Evolutionary conservation across 2,329 filamentous ascomycete genomes (phyloP).

Genomic region (Fusarium praegraminearum): DNA sequence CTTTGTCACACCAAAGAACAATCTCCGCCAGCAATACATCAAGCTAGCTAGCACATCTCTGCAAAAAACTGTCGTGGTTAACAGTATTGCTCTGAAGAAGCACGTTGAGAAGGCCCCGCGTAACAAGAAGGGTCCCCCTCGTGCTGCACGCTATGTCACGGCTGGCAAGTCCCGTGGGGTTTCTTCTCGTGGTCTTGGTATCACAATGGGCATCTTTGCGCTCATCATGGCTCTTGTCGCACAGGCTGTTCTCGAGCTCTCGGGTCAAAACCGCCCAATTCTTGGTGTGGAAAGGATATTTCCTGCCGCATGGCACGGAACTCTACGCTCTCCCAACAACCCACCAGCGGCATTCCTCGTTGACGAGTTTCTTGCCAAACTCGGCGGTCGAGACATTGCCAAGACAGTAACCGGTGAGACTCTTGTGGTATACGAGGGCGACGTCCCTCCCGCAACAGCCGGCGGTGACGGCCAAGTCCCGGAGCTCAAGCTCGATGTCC

Average conservation of each 20-base stretch:
- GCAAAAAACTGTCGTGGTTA: slow-evolving; percentile 81
- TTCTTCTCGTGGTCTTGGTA: slow-evolving; percentile 63
- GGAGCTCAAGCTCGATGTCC: slow-evolving; percentile 57
- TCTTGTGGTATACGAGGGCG: slow-evolving; percentile 54
- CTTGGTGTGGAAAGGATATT: slow-evolving; percentile 68
- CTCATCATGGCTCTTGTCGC: slow-evolving; percentile 72
- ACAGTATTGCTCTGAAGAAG: slow-evolving; percentile 77
- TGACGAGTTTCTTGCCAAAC: slow-evolving; percentile 54
- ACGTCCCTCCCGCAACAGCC: slow-evolving; percentile 30
- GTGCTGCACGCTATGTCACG: slow-evolving; percentile 76
- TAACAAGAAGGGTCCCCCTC: slow-evolving; percentile 56
- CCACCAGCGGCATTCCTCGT: slow-evolving; percentile 46
- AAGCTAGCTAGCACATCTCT: slow-evolving; percentile 86
- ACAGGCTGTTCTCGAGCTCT: slow-evolving; percentile 73
- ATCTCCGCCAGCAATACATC: slow-evolving; percentile 59
- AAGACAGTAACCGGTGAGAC: slow-evolving; percentile 52
- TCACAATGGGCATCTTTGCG: slow-evolving; percentile 67
- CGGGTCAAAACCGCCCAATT: slow-evolving; percentile 66
- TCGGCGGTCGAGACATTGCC: slow-evolving; percentile 52
- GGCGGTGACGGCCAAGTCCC: slow-evolving; percentile 35
- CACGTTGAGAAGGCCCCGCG: slow-evolving; percentile 54
- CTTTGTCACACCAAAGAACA: slow-evolving; percentile 65
- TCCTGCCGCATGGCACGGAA: slow-evolving; percentile 58
- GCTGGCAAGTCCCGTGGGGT: slow-evolving; percentile 67
- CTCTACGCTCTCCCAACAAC: slow-evolving; percentile 46